phyloP scores from a whole-genome alignment of 202 grass and related monocot genomes.

The Zoysia matrella region DNA sequence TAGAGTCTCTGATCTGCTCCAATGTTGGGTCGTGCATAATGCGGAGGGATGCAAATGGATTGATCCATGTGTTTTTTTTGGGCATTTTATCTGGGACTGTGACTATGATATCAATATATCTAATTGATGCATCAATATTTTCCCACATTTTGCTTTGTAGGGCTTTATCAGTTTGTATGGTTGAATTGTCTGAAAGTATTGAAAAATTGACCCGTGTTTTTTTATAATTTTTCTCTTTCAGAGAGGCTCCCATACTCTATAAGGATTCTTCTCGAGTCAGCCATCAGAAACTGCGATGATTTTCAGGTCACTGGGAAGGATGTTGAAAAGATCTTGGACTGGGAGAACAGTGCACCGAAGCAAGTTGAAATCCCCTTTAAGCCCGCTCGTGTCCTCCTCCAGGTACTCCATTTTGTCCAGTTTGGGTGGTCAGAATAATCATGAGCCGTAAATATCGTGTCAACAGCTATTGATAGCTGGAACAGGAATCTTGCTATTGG shows the following conservation, averaged over 20 bases:
- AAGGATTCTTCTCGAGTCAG: too few relatives aligned
- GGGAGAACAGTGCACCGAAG: too few relatives aligned
- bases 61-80: background rate
- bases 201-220: slow-evolving; percentile 17
- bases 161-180: background rate
- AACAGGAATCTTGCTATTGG: slow-evolving; percentile 50
- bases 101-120: background rate
- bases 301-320: too few relatives aligned
- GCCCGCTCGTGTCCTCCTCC: too few relatives aligned
- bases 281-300: too few relatives aligned
- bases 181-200: slow-evolving; percentile 17
- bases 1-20: too few relatives aligned
- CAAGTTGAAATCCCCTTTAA: too few relatives aligned
- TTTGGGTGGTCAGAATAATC: slow-evolving; percentile 41
- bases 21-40: too few relatives aligned
- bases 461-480: slow-evolving; percentile 57
- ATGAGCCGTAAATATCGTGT: slow-evolving; percentile 28
- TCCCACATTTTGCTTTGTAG: background rate
- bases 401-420: slow-evolving; percentile 27
- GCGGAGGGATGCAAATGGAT: background rate
- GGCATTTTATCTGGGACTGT: background rate
- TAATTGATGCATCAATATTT: background rate
- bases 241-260: slow-evolving; percentile 92
- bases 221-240: slow-evolving; percentile 36
- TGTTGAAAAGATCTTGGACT: too few relatives aligned